Base-by-base conservation (phyloP, 2,329 filamentous ascomycete species). In the Diplodia mutila region DNA sequence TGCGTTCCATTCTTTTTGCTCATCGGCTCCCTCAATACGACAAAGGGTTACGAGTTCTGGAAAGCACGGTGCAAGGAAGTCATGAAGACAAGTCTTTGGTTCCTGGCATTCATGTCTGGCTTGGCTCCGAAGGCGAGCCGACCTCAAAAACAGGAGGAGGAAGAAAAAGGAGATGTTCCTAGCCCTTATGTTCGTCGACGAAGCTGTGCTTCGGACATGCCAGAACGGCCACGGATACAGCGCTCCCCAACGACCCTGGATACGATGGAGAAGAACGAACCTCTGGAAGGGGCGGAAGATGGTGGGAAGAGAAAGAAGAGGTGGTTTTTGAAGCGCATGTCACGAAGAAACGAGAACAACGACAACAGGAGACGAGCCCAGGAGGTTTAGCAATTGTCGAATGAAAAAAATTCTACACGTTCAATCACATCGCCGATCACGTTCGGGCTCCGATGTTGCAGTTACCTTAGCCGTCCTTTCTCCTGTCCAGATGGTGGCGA, bases 1-100 rank as follows among this genome's bases (percentile, higher is more conserved):
- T 83, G 81, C 67, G 68, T 83, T 1, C 81, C 81, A 1, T 83
- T 82, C 69, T 83, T 83, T 72, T 73, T 80, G 4, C 78, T 84
- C 18, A 80, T 84, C 65, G 80, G 80, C 55, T 80, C 80, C 46
- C 74, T 83, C 4, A 82, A 81, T 64, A 80, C 80, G 0, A 77
- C 76, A 14, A 75, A 74, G 37, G 80, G 79, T 2, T 79, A 80
- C 69, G 69, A 73, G 4, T 76, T 79, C 57, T 80, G 78, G 79
- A 67, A 67, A 42, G 59, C 57, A 27, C 21, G 54, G 9, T 67
- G 65, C 42, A 70, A 69, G 6, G 37, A 65, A n/a, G 48, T 63
- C 4, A 54, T 61, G 29, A 73, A 71, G 68, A 32, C 34, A n/a
- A 61, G 53, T 23, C 42, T 51, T 8, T 66, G 69, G 54, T 68